Evolutionary conservation across 1,284 basidiomycete species (phyloP).

Genomic region (Peniophora sp.): DNA sequence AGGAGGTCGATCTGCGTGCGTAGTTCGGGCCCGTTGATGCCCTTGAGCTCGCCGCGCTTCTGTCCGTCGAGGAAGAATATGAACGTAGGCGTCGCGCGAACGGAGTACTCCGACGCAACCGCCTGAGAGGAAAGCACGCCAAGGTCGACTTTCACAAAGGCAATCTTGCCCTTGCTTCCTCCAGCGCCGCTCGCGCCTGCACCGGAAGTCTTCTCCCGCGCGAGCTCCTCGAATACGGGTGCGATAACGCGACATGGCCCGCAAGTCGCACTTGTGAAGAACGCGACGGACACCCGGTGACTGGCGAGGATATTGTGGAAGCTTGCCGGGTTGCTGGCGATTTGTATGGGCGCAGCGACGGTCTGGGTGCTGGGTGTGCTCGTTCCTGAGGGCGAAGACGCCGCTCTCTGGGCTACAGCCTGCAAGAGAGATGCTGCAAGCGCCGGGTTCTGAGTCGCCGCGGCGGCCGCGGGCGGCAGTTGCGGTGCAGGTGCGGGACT

Average conservation of each 20-base stretch:
- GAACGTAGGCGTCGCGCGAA: conserved; percentile 82
- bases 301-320: conserved; percentile 40
- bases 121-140: conserved; percentile 53
- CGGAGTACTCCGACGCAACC: conserved; percentile 57
- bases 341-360: conserved; percentile 54
- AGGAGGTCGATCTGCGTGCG: conserved; percentile 65
- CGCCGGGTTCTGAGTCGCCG: conserved; percentile 29
- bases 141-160: conserved; percentile 78
- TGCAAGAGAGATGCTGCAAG: conserved; percentile 56
- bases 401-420: conserved; percentile 51
- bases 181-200: too few relatives aligned
- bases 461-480: conserved; percentile 22
- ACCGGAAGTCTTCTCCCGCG: conserved; percentile 29
- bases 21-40: conserved; percentile 61
- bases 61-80: conserved; percentile 74
- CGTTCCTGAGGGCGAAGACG: conserved; percentile 17
- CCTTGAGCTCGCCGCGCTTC: conserved; percentile 62
- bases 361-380: conserved; percentile 25
- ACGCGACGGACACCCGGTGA: conserved; percentile 49
- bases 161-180: conserved; percentile 29
- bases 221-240: conserved; percentile 51
- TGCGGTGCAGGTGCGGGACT: conserved; percentile 24
- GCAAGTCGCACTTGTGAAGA: conserved; percentile 61
- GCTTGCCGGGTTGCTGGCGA: conserved; percentile 48
- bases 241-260: conserved; percentile 58